Conservation (phyloP, 176 grass and related monocot genomes). For the Phoenix roebelenii region DNA sequence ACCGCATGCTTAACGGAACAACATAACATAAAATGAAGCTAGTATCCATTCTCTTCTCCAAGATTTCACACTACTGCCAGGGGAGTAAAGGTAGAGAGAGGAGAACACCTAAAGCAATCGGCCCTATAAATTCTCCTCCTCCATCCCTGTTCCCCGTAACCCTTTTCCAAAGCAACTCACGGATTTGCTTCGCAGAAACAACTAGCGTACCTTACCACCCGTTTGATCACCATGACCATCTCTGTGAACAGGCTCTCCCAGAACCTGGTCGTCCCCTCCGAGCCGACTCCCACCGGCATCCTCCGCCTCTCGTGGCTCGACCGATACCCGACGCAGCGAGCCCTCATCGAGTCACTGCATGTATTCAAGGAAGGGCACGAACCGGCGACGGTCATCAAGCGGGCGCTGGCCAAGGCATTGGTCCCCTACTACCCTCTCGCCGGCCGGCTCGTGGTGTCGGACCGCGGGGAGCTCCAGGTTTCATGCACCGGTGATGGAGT, state of each 20-base stretch:
- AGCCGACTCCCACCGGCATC: conserved; percentile 24
- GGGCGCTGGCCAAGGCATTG: conserved; percentile 37
- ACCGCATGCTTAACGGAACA: too few relatives aligned
- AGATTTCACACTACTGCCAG: too few relatives aligned
- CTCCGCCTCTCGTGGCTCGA: conserved; percentile 84
- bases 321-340: conserved; percentile 82
- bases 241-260: conserved; percentile 22
- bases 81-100: too few relatives aligned
- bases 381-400: conserved; percentile 37
- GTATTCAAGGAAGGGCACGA: conserved; percentile 44
- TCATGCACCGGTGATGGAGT: conserved; percentile 52
- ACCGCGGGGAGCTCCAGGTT: conserved; percentile 47
- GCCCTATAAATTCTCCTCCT: too few relatives aligned
- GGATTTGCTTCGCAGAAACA: too few relatives aligned
- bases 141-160: too few relatives aligned
- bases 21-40: too few relatives aligned
- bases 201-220: too few relatives aligned
- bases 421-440: conserved; percentile 69
- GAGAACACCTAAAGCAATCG: too few relatives aligned
- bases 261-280: conserved; percentile 34
- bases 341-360: conserved; percentile 81
- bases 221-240: conserved; percentile 1
- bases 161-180: too few relatives aligned
- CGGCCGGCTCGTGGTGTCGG: conserved; percentile 37
- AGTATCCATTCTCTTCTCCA: too few relatives aligned